Percentiles rank a stretch among this genome's conserved stretches.
These are phyloP conservation scores for Beauveria caledonica DNA, from an alignment of 2,329 filamentous ascomycete genomes.

Conservation along the genomic window DNA sequence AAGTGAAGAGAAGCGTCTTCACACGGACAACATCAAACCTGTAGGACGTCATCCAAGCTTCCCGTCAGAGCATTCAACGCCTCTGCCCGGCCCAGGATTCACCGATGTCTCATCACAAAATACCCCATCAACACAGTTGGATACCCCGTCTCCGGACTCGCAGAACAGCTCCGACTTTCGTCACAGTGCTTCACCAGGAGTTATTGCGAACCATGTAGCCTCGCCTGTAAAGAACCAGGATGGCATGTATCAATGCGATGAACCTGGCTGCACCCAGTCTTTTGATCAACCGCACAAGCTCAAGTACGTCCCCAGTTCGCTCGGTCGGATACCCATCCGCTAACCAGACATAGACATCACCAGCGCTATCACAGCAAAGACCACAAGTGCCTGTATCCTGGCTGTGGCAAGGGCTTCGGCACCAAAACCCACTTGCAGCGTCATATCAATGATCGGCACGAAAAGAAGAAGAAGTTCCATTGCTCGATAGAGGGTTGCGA, in stretches of 20 bases:
- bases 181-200: conserved; percentile 28
- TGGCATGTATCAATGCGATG: conserved; percentile 26
- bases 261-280: conserved; percentile 29
- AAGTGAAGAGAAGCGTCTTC: conserved; percentile 15
- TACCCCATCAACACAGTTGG: conserved; percentile 39
- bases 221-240: conserved; percentile 19
- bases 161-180: conserved; percentile 28
- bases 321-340: conserved; percentile 5
- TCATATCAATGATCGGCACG: conserved; percentile 54
- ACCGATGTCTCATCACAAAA: conserved; percentile 34
- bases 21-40: conserved; percentile 20
- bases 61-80: conserved; percentile 35
- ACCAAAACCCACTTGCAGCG: conserved; percentile 55
- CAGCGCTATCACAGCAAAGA: conserved; percentile 53
- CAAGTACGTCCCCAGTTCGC: conserved; percentile 33
- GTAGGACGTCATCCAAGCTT: conserved; percentile 24
- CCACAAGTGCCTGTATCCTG: conserved; percentile 46
- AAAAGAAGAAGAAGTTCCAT: conserved; percentile 52
- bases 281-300: conserved; percentile 54
- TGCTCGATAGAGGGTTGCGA: conserved; percentile 46
- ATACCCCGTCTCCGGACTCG: conserved; percentile 34
- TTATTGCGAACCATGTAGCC: conserved; percentile 17
- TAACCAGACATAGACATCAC: conserved; percentile 40
- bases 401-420: conserved; percentile 49
- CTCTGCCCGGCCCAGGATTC: conserved; percentile 29